Evolutionary conservation across 75 land plant species (phyloP), one percentile per base, ranked within the genome.

Genomic region (Chamaecyparis obtusa): DNA sequence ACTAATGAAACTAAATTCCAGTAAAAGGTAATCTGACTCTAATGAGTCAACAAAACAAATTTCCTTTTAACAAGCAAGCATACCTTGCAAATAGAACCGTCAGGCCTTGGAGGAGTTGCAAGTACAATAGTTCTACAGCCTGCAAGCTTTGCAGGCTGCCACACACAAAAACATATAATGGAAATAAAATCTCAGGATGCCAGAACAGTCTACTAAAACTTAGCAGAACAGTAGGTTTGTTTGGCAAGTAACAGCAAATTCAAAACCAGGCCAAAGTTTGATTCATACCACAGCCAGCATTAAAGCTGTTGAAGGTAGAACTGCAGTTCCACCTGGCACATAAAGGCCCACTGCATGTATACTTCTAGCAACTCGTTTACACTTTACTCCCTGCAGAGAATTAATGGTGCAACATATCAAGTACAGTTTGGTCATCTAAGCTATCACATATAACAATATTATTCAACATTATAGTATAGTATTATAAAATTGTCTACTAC

Each of bases 261-360:
- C 76, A 71, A 71, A 71, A 9, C 30, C 32, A 21, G 10, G 2
- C 32, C 32, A 72, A 72, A 33, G 13, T 32, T 36, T 36, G 30
- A 55, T 30, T 30, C 93, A 56, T 95, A 98, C 99, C 88, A 98
- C 95, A 84, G 99, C 90, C 71, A 98, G 96, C 99, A 98, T 97
- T 81, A 98, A 90, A 90, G 99, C 97, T 15, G 99, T 98, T 87
- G 99, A 98, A 86, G 99, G 99, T 74, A 98, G 94, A 83, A 98
- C 94, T 85, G 99, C 99, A 87, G 99, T 98, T 56, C 99, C 99
- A 15, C 99, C 99, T 80, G 99, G 99, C 84, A 98, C 99, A 89
- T 98, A 98, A 83, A 98, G 96, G 67, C 99, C 99, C 11, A 98
- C 99, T 88, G 96, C 86, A 72, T 88, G 55, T 89, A 98, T 97